Percentiles rank a stretch among this genome's conserved stretches.
Conservation (phyloP, 345 rosid genomes). For the Schrenkiella parvula region DNA sequence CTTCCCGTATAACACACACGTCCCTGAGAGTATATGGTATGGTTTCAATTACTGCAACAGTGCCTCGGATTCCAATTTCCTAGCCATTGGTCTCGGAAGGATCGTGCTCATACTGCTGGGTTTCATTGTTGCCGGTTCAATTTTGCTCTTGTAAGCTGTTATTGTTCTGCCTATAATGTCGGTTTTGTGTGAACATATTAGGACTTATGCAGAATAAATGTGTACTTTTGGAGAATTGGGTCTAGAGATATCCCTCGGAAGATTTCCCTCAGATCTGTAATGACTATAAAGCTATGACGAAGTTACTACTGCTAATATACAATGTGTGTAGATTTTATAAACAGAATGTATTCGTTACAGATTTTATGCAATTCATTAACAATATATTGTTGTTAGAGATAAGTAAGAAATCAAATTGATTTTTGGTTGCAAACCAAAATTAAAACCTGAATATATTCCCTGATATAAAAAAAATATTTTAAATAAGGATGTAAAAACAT, state of each 20-base stretch:
- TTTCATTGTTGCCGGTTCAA: slow-evolving; percentile 24
- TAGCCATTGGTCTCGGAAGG: slow-evolving; percentile 32
- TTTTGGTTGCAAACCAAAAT: too few relatives aligned
- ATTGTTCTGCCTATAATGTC: not conserved
- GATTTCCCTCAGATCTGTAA: slow-evolving; percentile 3
- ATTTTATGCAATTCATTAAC: not conserved
- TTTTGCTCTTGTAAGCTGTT: slow-evolving; percentile 17
- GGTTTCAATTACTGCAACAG: slow-evolving; percentile 64
- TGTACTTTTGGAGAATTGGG: slow-evolving; percentile 12
- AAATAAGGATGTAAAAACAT: too few relatives aligned
- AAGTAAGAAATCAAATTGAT: not conserved
- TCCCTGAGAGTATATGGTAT: slow-evolving; percentile 69
- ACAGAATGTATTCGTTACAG: not conserved
- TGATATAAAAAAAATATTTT: too few relatives aligned
- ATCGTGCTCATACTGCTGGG: slow-evolving; percentile 8
- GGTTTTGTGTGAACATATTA: slow-evolving; percentile 28
- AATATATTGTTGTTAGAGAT: not conserved
- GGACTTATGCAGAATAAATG: slow-evolving; percentile 26
- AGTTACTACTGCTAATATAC: slow-evolving; percentile 16
- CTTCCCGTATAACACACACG: slow-evolving; percentile 48
- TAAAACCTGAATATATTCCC: too few relatives aligned
- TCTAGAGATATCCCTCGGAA: not conserved
- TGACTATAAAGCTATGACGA: slow-evolving; percentile 7
- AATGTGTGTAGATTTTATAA: slow-evolving; percentile 8
- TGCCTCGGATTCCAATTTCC: slow-evolving; percentile 36